Evolutionary conservation across 2,329 filamentous ascomycete genomes (phyloP), one percentile per base, ranked within the genome.

Genomic region (Exophiala mesophila): DNA sequence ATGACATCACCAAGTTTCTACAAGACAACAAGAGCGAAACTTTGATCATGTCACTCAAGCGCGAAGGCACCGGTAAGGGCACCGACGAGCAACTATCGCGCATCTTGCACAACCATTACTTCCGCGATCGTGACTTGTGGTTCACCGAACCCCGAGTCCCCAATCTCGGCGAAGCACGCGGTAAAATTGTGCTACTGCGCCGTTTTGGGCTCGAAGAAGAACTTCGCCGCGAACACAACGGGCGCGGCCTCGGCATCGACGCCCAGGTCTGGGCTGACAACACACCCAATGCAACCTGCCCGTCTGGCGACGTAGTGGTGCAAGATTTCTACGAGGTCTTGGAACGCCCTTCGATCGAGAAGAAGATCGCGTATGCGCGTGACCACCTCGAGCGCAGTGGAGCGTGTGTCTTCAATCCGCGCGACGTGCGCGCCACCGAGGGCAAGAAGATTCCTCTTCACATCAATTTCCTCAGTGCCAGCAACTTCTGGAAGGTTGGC

Each of bases 321-420:
- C 92, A 97, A 68, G 92, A 97, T 68, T 96, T 90, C 65, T 97
- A 94, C 72, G 88, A 94, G 59, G 80, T 98, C 23, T 68, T 82
- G 33, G 79, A 88, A 63, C 80, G 77, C 16, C 70, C 78, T 45
- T 83, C 83, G 55, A 90, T 97, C 46, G 72, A 82, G 26, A 80
- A 82, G 64, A 98, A 97, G 73, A 83, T 94, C 46, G 66, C 73
- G 30, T 82, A 82, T 57, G 80, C 79, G 39, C 80, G 76, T 45
- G 80, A 82, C 17, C 88, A 95, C 55, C 78, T 96, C 34, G 80
- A 83, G 59, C 80, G 88, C 20, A 54, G 49, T 26, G 55, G 55
- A 8, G 49, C 47, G 26, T 57, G 55, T 24, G 13, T 20, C n/a
- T 49, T 56, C 40, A 32, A 45, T 8, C 79, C 88, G 3, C 76